Percentiles rank a stretch among this genome's conserved stretches.
These are phyloP conservation scores for Termitomyces titanicus DNA, from an alignment of 768 basidiomycete genomes.

Conservation along the genomic window DNA sequence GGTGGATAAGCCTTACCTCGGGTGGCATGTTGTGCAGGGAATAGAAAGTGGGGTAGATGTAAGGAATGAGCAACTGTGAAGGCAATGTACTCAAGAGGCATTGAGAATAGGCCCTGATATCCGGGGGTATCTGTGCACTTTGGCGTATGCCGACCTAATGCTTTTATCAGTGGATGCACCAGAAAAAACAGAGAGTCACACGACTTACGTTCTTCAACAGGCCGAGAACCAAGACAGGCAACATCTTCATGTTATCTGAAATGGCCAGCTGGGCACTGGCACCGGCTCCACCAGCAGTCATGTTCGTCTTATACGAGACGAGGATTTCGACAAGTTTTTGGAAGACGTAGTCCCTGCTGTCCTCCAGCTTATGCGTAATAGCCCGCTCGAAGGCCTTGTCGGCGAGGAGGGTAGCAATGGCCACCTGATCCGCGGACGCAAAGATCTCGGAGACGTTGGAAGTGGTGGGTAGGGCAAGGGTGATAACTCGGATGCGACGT, in stretches of 20 bases:
- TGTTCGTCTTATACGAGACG: constrained; percentile 88
- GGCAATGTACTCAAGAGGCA: constrained; percentile 88
- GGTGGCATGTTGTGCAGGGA: constrained; percentile 94
- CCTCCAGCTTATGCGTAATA: constrained; percentile 82
- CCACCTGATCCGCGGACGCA: constrained; percentile 86
- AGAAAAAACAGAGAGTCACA: neutral
- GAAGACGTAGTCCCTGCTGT: constrained; percentile 79
- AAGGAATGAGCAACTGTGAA: constrained; percentile 86
- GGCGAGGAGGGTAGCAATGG: constrained; percentile 77
- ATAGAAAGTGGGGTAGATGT: constrained; percentile 94
- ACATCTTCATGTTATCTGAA: constrained; percentile 91
- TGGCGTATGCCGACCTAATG: constrained; percentile 86
- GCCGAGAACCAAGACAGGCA: constrained; percentile 87
- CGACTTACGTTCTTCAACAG: constrained; percentile 85
- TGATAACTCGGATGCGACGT: constrained; percentile 88
- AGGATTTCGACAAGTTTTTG: constrained; percentile 85
- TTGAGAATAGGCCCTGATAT: constrained; percentile 94
- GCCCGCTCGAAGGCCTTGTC: constrained; percentile 93
- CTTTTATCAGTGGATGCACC: neutral
- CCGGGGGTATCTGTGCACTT: constrained; percentile 95
- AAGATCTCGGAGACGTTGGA: constrained; percentile 86
- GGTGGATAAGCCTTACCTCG: constrained; percentile 50
- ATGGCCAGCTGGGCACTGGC: constrained; percentile 93
- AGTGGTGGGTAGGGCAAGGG: constrained; percentile 84
- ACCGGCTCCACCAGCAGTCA: constrained; percentile 91